Conservation (phyloP, 2,329 filamentous ascomycete genomes). For the Teratosphaeria nubilosa region DNA sequence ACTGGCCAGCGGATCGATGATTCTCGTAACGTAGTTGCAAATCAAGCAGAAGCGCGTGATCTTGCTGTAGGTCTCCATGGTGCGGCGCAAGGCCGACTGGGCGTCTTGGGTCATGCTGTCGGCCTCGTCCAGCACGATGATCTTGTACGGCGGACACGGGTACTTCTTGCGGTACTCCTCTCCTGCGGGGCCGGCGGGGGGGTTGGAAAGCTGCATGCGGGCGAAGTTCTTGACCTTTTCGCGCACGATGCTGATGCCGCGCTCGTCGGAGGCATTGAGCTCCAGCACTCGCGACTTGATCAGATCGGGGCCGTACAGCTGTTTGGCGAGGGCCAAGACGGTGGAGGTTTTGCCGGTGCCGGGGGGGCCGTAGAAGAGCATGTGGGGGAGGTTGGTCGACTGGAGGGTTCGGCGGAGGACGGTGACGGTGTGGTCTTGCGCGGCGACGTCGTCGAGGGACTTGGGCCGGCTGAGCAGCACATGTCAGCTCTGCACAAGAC, state of each 20-base stretch:
- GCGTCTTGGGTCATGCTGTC: constrained; percentile 99
- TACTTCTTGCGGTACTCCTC: constrained; percentile 53
- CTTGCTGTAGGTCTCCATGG: constrained; percentile 96
- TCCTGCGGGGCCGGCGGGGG: constrained; percentile 54
- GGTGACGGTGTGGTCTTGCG: constrained; percentile 92
- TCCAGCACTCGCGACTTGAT: constrained; percentile 93
- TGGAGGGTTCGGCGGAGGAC: constrained; percentile 87
- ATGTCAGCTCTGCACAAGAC: constrained; percentile 1
- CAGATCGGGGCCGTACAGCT: constrained; percentile 91
- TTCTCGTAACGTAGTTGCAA: constrained; percentile 96
- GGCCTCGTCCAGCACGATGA: constrained; percentile 95
- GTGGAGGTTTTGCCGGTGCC: constrained; percentile 98
- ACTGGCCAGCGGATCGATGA: constrained; percentile 90
- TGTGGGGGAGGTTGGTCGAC: constrained; percentile 95
- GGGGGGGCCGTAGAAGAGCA: constrained; percentile 98
- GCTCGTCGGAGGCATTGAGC: constrained; percentile 97
- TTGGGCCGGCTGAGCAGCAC: constrained; percentile 65
- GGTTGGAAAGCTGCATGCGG: constrained; percentile 81
- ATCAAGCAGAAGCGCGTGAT: constrained; percentile 96
- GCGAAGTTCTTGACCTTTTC: constrained; percentile 99
- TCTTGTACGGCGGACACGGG: constrained; percentile 96
- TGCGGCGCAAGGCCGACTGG: constrained; percentile 80
- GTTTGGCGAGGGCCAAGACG: constrained; percentile 90
- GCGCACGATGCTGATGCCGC: constrained; percentile 90
- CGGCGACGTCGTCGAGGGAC: constrained; percentile 85